Percentiles rank a stretch among this genome's conserved stretches.
Conservation (phyloP, 371 early-diverging fungal species). For the Syncephalis plumigaleata region DNA sequence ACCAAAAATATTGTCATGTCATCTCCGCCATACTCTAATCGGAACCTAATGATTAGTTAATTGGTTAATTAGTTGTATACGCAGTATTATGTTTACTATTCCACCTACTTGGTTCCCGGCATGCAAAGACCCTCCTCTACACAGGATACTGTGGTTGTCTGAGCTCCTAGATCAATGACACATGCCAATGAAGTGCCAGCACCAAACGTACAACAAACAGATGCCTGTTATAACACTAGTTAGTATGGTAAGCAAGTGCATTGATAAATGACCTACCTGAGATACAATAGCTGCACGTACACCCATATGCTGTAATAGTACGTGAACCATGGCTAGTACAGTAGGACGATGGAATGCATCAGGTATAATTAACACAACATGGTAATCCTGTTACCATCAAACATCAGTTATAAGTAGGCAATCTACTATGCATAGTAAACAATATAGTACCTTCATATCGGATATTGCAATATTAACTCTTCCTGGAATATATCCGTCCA, state of each 20-base stretch:
- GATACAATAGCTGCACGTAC: slow-evolving; percentile 55
- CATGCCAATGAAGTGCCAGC: slow-evolving; percentile 75
- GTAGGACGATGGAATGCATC: slow-evolving; percentile 46
- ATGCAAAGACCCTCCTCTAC: slow-evolving; percentile 74
- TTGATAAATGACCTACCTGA: slow-evolving; percentile 20
- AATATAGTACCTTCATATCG: slow-evolving; percentile 40
- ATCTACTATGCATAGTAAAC: too few species aligned
- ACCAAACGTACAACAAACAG: slow-evolving; percentile 68
- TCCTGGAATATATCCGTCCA: slow-evolving; percentile 50
- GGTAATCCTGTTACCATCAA: slow-evolving; percentile 20
- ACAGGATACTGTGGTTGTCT: slow-evolving; percentile 62
- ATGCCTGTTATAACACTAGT: slow-evolving; percentile 23
- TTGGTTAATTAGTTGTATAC: too few species aligned
- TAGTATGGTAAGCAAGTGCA: not conserved
- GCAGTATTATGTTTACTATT: not conserved
- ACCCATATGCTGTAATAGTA: slow-evolving; percentile 57
- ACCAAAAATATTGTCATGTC: slow-evolving; percentile 60
- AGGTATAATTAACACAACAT: slow-evolving; percentile 61
- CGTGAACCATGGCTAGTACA: slow-evolving; percentile 35
- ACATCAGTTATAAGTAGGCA: not conserved
- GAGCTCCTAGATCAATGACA: slow-evolving; percentile 84
- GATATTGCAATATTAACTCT: slow-evolving; percentile 43
- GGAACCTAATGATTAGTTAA: slow-evolving; percentile 9
- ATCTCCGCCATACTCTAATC: slow-evolving; percentile 60
- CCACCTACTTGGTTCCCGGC: slow-evolving; percentile 32